These are phyloP conservation scores for Syzygium oleosum DNA, from an alignment of 345 rosid genomes.

Conservation along the genomic window DNA sequence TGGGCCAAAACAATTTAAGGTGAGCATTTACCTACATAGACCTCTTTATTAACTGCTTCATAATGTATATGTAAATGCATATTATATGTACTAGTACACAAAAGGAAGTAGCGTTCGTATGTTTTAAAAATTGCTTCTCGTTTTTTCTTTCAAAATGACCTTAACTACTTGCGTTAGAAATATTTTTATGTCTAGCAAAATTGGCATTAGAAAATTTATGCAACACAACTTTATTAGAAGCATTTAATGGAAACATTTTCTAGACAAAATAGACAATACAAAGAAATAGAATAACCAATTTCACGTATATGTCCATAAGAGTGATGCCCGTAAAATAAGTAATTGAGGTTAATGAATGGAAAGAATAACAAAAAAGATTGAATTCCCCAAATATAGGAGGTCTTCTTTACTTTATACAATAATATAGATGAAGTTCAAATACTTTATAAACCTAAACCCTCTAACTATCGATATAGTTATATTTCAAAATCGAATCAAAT, in stretches of 20 bases:
- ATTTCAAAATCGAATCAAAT: not conserved
- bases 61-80: not conserved
- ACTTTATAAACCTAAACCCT: not conserved
- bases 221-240: not conserved
- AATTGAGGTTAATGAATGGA: not conserved
- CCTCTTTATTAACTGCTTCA: not conserved
- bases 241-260: too few relatives aligned
- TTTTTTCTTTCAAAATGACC: too few relatives aligned
- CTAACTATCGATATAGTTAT: not conserved
- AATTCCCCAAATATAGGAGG: not conserved
- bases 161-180: not conserved
- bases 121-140: too few relatives aligned
- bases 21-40: not conserved
- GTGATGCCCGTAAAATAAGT: not conserved
- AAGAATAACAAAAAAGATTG: not conserved
- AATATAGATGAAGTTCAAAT: not conserved
- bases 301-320: not conserved
- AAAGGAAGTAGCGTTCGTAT: too few relatives aligned
- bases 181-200: too few relatives aligned
- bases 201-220: not conserved
- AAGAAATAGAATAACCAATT: not conserved
- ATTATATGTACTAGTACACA: not conserved
- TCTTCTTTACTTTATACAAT: too few relatives aligned
- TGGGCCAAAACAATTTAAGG: not conserved
- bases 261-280: too few relatives aligned